A percentile compares a stretch with the other conserved stretches of the same genome.
Evolutionary conservation across 768 basidiomycete species (phyloP).

Genomic region (Hypsizygus marmoreus): DNA sequence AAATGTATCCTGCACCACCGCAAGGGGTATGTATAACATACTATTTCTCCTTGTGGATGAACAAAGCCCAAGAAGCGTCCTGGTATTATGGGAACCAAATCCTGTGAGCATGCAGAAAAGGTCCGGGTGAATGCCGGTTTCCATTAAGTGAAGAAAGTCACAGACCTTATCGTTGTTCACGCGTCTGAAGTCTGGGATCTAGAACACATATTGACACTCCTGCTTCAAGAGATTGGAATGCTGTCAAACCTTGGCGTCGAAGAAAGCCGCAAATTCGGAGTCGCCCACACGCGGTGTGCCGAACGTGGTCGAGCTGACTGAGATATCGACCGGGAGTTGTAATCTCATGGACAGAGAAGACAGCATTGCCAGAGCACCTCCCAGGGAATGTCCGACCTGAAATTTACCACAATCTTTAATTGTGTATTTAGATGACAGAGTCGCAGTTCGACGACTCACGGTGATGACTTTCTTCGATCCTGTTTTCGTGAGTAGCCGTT

Average conservation of each 20-base stretch:
- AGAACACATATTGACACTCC: slow-evolving; percentile 1
- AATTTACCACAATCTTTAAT: not conserved
- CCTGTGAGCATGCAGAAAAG: slow-evolving; percentile 14
- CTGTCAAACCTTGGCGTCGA: slow-evolving; percentile 35
- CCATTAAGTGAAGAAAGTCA: not conserved
- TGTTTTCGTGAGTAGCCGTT: slow-evolving; percentile 37
- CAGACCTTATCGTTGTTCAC: slow-evolving; percentile 27
- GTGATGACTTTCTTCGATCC: slow-evolving; percentile 16
- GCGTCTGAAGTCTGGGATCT: slow-evolving; percentile 26
- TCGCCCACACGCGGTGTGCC: slow-evolving; percentile 44
- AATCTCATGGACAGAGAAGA: slow-evolving; percentile 39
- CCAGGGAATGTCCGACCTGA: slow-evolving; percentile 42
- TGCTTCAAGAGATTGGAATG: not conserved
- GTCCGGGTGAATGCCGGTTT: not conserved
- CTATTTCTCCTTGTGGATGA: slow-evolving; percentile 40
- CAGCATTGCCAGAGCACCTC: slow-evolving; percentile 44
- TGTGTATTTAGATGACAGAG: not conserved
- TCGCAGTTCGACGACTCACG: not conserved
- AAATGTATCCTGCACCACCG: no score
- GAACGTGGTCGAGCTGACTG: slow-evolving; percentile 36
- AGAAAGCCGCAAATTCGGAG: slow-evolving; percentile 34
- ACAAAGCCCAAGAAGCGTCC: slow-evolving; percentile 43
- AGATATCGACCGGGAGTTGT: slow-evolving; percentile 32
- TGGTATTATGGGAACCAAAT: slow-evolving; percentile 50
- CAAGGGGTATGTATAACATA: not conserved